Evolutionary conservation across 2,329 filamentous ascomycete species (phyloP).

Genomic region (Beauveria rudraprayagi): DNA sequence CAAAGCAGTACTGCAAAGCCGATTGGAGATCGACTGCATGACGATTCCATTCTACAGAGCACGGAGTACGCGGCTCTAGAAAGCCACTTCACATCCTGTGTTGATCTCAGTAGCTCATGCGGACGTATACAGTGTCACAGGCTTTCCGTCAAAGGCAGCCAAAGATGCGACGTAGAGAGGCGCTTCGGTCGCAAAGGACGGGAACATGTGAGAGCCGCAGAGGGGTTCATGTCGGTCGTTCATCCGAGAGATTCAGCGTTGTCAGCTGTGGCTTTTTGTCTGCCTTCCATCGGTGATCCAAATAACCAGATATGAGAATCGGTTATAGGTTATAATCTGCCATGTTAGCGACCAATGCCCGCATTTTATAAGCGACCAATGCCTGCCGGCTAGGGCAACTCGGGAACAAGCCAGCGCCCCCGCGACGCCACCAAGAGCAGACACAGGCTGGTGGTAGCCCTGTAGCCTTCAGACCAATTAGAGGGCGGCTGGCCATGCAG

Average conservation of each 20-base stretch:
- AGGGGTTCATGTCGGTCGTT: too few relatives aligned
- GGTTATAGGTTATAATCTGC: too few relatives aligned
- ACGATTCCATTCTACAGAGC: background rate
- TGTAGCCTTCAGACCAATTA: background rate
- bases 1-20: slow-evolving; percentile 1
- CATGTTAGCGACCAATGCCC: background rate
- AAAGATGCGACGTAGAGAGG: background rate
- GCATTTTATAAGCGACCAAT: background rate
- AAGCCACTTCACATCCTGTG: background rate
- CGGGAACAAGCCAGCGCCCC: background rate
- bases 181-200: too few relatives aligned
- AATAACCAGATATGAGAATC: too few relatives aligned
- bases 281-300: too few relatives aligned
- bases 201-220: too few relatives aligned
- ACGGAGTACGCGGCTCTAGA: background rate
- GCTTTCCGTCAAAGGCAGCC: background rate
- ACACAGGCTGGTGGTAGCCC: background rate
- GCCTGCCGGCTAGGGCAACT: background rate
- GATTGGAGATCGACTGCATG: background rate
- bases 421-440: background rate
- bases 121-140: background rate
- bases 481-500: background rate
- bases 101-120: background rate
- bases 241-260: too few relatives aligned
- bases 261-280: too few relatives aligned